Percentiles rank a stretch among this genome's conserved stretches.
Evolutionary conservation across 2,329 filamentous ascomycete genomes (phyloP).

Genomic region (Penicillium sp.): DNA sequence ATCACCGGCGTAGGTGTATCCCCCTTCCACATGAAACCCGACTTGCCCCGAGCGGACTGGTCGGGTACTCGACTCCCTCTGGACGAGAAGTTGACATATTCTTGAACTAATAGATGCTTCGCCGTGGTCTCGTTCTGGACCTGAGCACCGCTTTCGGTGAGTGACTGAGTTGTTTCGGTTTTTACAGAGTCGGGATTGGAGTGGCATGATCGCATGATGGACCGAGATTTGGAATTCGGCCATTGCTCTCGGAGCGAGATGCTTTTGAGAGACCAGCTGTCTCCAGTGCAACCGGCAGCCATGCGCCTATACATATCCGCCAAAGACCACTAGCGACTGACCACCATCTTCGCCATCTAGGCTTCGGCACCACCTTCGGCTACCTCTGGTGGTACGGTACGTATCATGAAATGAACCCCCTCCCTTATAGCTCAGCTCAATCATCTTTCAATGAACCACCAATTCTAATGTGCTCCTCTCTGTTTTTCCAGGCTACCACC

Average conservation of each 20-base stretch:
- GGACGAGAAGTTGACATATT: conserved; percentile 23
- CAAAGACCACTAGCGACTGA: conserved; percentile 21
- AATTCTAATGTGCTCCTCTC: conserved; percentile 9
- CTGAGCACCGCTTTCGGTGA: conserved; percentile 67
- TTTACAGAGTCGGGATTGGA: conserved; percentile 3
- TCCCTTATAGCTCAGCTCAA: not conserved
- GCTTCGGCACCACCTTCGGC: conserved; percentile 64
- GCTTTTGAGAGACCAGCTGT: not conserved
- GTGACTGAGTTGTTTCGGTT: conserved; percentile 34
- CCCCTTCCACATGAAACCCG: conserved; percentile 25
- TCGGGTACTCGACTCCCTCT: conserved; percentile 7
- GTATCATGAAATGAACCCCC: conserved; percentile 32
- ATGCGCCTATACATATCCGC: not conserved
- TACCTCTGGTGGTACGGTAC: conserved; percentile 71
- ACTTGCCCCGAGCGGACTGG: conserved; percentile 24
- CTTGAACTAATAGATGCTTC: conserved; percentile 60
- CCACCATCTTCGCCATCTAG: conserved; percentile 39
- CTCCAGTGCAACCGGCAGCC: not conserved
- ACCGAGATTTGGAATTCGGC: not conserved
- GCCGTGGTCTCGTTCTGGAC: conserved; percentile 67
- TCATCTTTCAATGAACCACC: not conserved
- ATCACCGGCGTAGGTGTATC: conserved; percentile 52
- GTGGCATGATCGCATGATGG: conserved; percentile 25
- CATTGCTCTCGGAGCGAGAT: not conserved
- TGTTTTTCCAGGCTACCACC: conserved; percentile 60